Evolutionary conservation across 2,329 filamentous ascomycete species (phyloP), one percentile per base, ranked within the genome.

Genomic region (Diplodia intermedia): DNA sequence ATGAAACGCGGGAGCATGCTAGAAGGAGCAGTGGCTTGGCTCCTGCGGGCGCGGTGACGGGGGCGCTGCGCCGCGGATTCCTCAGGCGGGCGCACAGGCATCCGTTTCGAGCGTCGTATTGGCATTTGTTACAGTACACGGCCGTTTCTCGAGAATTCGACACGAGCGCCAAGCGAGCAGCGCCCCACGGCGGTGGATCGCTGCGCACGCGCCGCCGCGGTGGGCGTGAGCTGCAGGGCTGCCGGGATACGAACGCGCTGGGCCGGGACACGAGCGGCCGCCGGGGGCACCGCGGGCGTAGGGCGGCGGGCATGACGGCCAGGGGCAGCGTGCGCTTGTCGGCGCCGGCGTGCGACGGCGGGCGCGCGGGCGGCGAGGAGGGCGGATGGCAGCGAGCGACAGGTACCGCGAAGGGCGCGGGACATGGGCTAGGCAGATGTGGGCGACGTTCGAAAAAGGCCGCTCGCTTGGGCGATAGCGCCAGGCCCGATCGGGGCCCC

Each of bases 101-200:
- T 20, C 31, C 43, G 43, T 49, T 49, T 61, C 15, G 40, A 18
- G 57, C 40, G 40, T 33, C 29, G 60, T 63, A 63, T 63, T 52
- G 29, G 60, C n/a, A 50, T 29, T 52, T 38, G 60, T 52, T 63
- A 63, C 60, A 63, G 47, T 52, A 63, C 60, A 63, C 60, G 60
- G 60, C 60, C 60, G 60, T 63, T 63, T 63, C 60, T 63, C 60
- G 60, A 63, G 60, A 52, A 38, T 63, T 63, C 60, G 60, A 63
- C 60, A 63, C 60, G 60, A 63, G 60, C 26, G 60, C 60, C 60
- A 52, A 50, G 60, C 60, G 60, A 61, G 43, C 43, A 18, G 11
- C 40, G 57, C 57, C 57, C 57, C 57, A 61, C 57, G 36, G 23
- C 56, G 60, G 60, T 63, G 60, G 60, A 63, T 63, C 60, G 47